Percentiles rank a stretch among this genome's conserved stretches.
Conservation (phyloP, 2,329 filamentous ascomycete genomes). For the Ceratocystis cubensis region DNA sequence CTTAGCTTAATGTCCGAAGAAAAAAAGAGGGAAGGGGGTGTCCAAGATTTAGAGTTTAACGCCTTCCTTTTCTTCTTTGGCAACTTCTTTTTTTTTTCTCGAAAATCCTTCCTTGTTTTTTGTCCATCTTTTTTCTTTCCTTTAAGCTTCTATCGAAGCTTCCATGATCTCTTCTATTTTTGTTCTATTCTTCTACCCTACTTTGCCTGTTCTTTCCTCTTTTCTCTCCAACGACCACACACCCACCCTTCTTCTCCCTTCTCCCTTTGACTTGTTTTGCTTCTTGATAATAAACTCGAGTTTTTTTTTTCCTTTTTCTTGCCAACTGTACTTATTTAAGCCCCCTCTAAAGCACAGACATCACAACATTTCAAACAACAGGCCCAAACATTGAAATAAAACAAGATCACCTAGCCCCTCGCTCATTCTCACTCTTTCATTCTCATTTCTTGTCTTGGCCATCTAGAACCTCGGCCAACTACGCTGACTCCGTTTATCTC, state of each 20-base stretch:
- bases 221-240: neutral
- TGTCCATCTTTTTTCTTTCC: neutral
- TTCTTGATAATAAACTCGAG: too few species aligned
- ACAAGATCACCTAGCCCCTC: neutral
- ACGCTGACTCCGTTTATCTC: neutral
- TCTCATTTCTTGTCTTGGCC: neutral
- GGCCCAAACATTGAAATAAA: neutral
- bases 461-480: neutral
- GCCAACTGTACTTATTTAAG: neutral
- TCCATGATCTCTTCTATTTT: neutral
- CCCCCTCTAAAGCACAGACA: neutral
- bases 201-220: neutral
- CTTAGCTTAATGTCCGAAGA: neutral
- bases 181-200: neutral
- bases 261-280: too few species aligned
- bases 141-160: neutral
- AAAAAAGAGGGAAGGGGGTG: neutral
- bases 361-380: neutral
- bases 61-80: slow-evolving; percentile 1
- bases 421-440: neutral
- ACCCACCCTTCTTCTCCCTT: too few species aligned
- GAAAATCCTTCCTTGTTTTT: neutral
- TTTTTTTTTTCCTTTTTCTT: neutral
- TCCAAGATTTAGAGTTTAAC: neutral
- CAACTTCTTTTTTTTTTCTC: neutral